phyloP scores from a whole-genome alignment of 177 flowering plant genomes.

The Tripterygium wilfordii region DNA sequence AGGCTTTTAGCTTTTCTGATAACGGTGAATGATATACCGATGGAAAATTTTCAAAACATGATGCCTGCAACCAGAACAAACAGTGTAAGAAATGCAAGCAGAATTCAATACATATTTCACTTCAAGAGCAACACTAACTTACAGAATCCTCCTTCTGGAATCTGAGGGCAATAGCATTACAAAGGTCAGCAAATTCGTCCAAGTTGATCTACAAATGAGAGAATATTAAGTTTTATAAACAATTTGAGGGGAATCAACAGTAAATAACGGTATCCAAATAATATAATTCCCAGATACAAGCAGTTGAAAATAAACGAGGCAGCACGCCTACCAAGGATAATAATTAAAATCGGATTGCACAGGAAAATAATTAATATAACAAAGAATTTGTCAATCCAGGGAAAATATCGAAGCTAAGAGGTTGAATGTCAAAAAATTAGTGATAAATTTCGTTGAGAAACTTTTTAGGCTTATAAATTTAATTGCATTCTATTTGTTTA shows the following conservation, averaged over 20 bases:
- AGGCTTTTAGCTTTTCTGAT: conserved; percentile 59
- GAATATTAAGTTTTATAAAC: conserved; percentile 4
- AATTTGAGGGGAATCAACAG: neutral
- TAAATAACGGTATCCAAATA: neutral
- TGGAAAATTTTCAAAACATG: conserved; percentile 59
- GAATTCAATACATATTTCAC: neutral
- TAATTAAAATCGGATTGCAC: too few species aligned
- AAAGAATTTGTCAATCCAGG: too few species aligned
- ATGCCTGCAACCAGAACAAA: conserved; percentile 49
- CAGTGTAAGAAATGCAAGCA: conserved; percentile 5
- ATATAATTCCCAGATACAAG: too few species aligned
- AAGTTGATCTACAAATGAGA: conserved; percentile 51
- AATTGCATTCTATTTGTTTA: too few species aligned
- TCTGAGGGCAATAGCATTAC: conserved; percentile 77
- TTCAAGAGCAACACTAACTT: conserved; percentile 20
- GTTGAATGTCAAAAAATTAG: too few species aligned
- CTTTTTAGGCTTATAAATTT: too few species aligned
- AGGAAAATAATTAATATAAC: too few species aligned
- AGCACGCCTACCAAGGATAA: too few species aligned
- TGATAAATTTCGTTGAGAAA: too few species aligned
- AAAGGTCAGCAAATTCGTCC: conserved; percentile 88
- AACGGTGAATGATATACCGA: conserved; percentile 52
- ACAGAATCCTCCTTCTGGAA: conserved; percentile 81
- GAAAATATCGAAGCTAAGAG: too few species aligned
- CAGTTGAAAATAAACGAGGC: too few species aligned